Percentiles rank a stretch among this genome's conserved stretches.
These are phyloP conservation scores for Crithidia acanthocephali DNA, from an alignment of 208 protist genomes.

Conservation along the genomic window DNA sequence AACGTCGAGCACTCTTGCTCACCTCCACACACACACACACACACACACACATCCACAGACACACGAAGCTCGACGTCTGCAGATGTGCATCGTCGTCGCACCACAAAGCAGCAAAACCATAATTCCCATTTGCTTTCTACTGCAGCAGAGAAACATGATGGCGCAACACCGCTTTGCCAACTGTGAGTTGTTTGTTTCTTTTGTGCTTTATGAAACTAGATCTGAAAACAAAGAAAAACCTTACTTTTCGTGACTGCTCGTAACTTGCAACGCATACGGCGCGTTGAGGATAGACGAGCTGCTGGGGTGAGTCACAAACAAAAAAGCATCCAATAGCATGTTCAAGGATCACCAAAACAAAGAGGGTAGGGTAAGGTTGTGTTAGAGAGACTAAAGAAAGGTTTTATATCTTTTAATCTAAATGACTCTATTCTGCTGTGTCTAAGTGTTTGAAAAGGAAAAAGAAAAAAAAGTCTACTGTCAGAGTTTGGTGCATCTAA, in stretches of 20 bases:
- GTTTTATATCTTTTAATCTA: too few species aligned
- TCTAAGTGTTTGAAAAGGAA: neutral
- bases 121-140: too few species aligned
- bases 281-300: neutral
- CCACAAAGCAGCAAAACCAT: neutral
- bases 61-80: neutral
- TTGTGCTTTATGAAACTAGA: too few species aligned
- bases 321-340: too few species aligned
- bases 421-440: neutral
- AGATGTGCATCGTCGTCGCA: neutral
- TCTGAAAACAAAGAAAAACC: too few species aligned
- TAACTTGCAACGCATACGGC: too few species aligned
- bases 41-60: slow-evolving; percentile 3
- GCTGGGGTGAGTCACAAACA: neutral
- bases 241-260: too few species aligned
- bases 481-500: too few species aligned
- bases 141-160: too few species aligned
- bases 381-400: neutral
- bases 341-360: too few species aligned
- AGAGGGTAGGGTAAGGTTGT: neutral
- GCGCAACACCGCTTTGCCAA: too few species aligned
- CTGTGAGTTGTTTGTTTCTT: too few species aligned
- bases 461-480: slow-evolving; percentile 13
- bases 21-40: neutral
- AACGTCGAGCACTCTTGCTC: neutral